Conservation (phyloP, 2,329 filamentous ascomycete genomes). For the Apiospora koreana region DNA sequence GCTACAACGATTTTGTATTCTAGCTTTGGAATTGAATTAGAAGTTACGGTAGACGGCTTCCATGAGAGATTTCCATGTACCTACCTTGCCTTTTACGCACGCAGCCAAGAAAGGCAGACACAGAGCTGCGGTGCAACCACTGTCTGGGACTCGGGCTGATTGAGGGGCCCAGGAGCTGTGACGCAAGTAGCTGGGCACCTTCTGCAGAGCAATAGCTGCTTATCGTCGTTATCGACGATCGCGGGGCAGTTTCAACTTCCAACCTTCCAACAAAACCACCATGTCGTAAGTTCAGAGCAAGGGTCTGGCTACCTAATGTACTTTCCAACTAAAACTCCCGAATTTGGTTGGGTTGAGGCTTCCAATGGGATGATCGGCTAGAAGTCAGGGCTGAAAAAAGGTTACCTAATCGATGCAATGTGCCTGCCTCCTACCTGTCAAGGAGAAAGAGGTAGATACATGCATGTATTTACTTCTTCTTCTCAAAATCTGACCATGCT, state of each 20-base stretch:
- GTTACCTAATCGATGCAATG: not conserved
- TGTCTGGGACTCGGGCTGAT: not conserved
- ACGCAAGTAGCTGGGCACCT: slow-evolving; percentile 1
- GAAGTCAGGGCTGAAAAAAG: not conserved
- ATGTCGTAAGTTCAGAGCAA: not conserved
- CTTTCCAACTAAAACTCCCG: slow-evolving; percentile 3
- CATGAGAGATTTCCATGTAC: not conserved
- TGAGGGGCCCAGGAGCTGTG: slow-evolving; percentile 3
- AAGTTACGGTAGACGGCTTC: not conserved
- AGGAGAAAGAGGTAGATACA: not conserved
- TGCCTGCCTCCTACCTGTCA: not conserved
- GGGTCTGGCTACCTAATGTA: slow-evolving; percentile 5
- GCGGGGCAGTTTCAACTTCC: slow-evolving; percentile 7
- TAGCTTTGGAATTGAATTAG: not conserved
- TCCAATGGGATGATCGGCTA: slow-evolving; percentile 3
- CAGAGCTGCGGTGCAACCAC: not conserved
- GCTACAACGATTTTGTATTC: not conserved
- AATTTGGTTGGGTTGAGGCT: slow-evolving; percentile 3
- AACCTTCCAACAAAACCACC: slow-evolving; percentile 5
- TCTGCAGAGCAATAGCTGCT: slow-evolving; percentile 3
- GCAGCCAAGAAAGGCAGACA: not conserved
- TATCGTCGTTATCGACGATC: slow-evolving; percentile 4
- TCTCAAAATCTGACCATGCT: not conserved
- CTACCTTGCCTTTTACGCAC: not conserved
- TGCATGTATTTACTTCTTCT: not conserved